Evolutionary conservation across 2,329 filamentous ascomycete genomes (phyloP), one percentile per base, ranked within the genome.

Genomic region (Harringtonia lauricola): DNA sequence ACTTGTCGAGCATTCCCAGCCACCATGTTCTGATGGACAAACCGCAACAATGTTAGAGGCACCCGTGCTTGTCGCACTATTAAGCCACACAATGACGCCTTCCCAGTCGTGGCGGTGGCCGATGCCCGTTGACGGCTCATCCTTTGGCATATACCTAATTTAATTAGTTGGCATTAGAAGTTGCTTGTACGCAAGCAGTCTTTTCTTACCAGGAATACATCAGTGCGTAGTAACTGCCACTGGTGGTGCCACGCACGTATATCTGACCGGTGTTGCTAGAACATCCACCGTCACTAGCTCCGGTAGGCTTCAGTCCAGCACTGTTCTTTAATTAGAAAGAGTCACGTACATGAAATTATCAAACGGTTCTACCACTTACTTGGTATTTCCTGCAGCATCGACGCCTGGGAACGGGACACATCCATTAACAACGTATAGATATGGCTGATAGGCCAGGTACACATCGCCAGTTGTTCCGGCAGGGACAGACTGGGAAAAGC

Each of bases 371-470:
- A 35, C n/a, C 7, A 21, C 63, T 47, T 56, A 79, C 76, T 67
- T 64, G 15, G 71, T 79, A 51, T 81, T 66, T 3, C 77, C 78
- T 0, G 61, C 57, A 1, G 65, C 65, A 48, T 81, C 71, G 2
- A 81, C 76, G 2, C 71, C 76, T 0, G 76, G 76, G 53, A 77
- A 81, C 0, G 76, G 74, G 9, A 80, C 76, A 48, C 77, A 81
- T 37, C 77, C 76, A 51, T 74, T 72, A 17, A 66, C 64, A 6
- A 79, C 69, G 12, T 74, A 52, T 7, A 79, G 63, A 42, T 63
- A 66, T 0, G 74, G 76, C 58, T 79, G 68, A 58, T 75, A 79
- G 42, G 70, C 69, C 35, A 71, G 55, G 50, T 74, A 74, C 21
- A 75, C 55, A 3, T 61, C 54, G 14, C 75, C 75, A 0, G 59